Percentiles rank a stretch among this genome's conserved stretches.
Evolutionary conservation across 352 stramenopile species (phyloP).

Genomic region (Plasmopara halstedii): DNA sequence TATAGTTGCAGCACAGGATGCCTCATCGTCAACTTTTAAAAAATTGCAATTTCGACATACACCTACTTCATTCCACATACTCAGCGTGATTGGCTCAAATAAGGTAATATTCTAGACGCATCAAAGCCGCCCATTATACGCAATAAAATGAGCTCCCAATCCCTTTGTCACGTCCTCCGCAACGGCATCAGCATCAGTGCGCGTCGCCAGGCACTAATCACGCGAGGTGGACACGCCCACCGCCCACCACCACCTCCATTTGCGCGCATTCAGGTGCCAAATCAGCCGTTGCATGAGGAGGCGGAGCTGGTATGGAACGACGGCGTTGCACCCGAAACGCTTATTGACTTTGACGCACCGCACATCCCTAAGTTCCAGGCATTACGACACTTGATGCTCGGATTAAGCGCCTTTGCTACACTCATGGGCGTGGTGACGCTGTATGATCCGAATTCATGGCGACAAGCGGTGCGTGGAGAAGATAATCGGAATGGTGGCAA

Average conservation of each 20-base stretch:
- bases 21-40: not conserved
- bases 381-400: slow-evolving; percentile 53
- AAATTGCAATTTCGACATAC: not conserved
- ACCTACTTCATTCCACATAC: too few species aligned
- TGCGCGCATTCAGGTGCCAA: slow-evolving; percentile 53
- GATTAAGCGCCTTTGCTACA: slow-evolving; percentile 47
- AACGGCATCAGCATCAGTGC: slow-evolving; percentile 45
- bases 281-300: slow-evolving; percentile 66
- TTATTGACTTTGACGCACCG: slow-evolving; percentile 85
- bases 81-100: slow-evolving; percentile 17
- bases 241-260: slow-evolving; percentile 73
- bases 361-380: slow-evolving; percentile 76
- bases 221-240: slow-evolving; percentile 44
- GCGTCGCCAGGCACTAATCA: slow-evolving; percentile 43
- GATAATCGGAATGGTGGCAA: not conserved
- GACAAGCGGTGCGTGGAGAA: slow-evolving; percentile 56
- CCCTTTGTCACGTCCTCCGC: slow-evolving; percentile 50
- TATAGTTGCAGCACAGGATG: slow-evolving; percentile 56
- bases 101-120: slow-evolving; percentile 15
- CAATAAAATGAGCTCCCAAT: slow-evolving; percentile 55
- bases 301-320: slow-evolving; percentile 85
- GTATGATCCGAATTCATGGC: slow-evolving; percentile 73
- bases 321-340: slow-evolving; percentile 74
- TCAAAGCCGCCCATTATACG: slow-evolving; percentile 14
- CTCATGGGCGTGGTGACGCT: slow-evolving; percentile 76